Base-by-base conservation (phyloP, 495 filamentous ascomycete genomes). In the Bacidia gigantensis region DNA sequence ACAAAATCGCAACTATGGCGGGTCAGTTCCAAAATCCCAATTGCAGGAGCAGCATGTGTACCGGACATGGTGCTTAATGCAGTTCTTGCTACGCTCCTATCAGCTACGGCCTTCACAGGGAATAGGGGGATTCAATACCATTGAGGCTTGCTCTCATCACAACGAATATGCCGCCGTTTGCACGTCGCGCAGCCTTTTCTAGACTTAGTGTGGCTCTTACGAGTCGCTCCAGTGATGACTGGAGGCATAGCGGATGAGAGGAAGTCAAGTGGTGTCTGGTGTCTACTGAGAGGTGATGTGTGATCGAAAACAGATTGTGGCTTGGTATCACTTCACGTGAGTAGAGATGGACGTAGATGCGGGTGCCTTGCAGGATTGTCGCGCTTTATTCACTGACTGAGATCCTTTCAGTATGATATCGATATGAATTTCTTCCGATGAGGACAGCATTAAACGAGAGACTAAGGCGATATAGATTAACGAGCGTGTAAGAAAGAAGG, bases 111-210 rank as follows among this genome's bases (percentile, higher is more conserved):
- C 22, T 39, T 20, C 42, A 24, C 2, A 21, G 9, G 23, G 24
- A 21, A 17, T 7, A 25, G 12, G 17, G 11, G 41, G 2, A 29
- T 39, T 50, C 67, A 73, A 57, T 76, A 96, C 90, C 92, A 98
- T 80, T 98, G 92, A 21, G 93, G 92, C 60, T 90, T 95, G 54
- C 77, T 95, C 67, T 98, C 93, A 66, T 98, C 92, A 69, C 92
- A 98, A 54, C 92, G 81, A 64, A 98, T 97, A 69, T 98, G 92
- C 62, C 92, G 81, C 67, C 83, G 80, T 75, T 98, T 98, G 77
- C 92, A 98, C 26, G 87, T 95, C 60, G 87, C 89, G 70, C 92
- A 98, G 46, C 92, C 92, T 69, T 95, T 96, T 53, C 92, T 80
- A 46, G 90, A 96, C 70, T 98, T 98, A 57, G 93, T 98, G 72